Evolutionary conservation across 2,329 filamentous ascomycete genomes (phyloP).

Genomic region (Monascus ruber): DNA sequence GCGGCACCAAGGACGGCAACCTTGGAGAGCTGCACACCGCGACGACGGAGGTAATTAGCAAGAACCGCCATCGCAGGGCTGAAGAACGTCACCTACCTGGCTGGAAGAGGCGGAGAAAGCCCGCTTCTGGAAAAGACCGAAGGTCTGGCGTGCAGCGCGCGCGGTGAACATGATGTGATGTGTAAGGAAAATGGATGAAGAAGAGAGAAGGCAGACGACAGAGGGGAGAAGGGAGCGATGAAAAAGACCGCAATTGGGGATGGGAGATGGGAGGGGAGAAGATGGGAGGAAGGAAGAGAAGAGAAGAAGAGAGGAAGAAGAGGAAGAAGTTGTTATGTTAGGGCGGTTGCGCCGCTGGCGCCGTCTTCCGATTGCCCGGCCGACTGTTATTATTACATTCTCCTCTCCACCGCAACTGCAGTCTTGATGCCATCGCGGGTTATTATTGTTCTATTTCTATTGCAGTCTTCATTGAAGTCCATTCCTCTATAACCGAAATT

Average conservation of each 20-base stretch:
- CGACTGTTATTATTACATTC: no score
- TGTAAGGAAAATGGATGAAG: conserved; percentile 1
- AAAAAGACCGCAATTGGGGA: no score
- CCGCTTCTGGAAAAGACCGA: conserved; percentile 55
- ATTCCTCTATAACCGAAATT: no score
- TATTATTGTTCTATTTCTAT: no score
- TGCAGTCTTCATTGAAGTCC: no score
- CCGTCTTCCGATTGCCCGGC: no score
- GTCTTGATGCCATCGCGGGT: no score
- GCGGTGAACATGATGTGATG: conserved; percentile 60
- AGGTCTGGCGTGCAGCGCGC: conserved; percentile 32
- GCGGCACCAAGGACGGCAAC: conserved; percentile 93
- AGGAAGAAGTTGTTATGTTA: conserved; percentile 2
- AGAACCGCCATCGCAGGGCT: not conserved
- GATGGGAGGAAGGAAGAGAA: conserved; percentile 3
- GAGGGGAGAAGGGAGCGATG: not conserved
- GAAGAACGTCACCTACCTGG: conserved; percentile 47
- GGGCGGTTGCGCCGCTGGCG: not conserved
- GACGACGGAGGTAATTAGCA: conserved; percentile 3
- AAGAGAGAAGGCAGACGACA: conserved; percentile 4
- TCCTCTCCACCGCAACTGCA: no score
- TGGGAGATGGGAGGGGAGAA: conserved; percentile 9
- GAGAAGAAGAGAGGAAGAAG: conserved; percentile 9
- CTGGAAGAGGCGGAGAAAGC: conserved; percentile 71
- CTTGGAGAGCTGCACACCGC: conserved; percentile 66